Evolutionary conservation across 202 grass and related monocot genomes (phyloP), one percentile per base, ranked within the genome.

Genomic region (Alloteropsis angusta): DNA sequence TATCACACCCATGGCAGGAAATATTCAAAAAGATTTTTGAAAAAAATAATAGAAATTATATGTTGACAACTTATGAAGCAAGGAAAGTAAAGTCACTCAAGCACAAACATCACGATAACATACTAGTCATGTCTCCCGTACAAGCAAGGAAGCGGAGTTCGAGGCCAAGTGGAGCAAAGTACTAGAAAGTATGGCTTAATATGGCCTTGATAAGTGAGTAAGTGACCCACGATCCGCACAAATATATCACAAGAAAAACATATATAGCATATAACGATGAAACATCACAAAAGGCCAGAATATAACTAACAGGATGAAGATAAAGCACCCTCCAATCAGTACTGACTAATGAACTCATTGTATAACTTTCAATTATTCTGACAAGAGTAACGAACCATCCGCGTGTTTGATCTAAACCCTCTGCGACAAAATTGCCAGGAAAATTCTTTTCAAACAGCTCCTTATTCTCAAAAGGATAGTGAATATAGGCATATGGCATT

Each of bases 401-500:
- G 5, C 92, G 96, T 69, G 96, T 99, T 82, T 99, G 96, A 50
- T 99, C 96, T 64, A 99, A 89, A 26, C 96, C 96, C 86, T 99
- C 96, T 36, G 96, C 96, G 48, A 99, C 92, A 84, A 99, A 99
- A 68, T 99, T 91, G 21, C 96, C 96, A 65, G 96, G 96, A 80
- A 99, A 99, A 69, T 99, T 99, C 60, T 96, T 93, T 72, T 99
- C 92, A 72, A 99, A 99, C 50, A 96, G 82, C 71, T 91, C 96
- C 58, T 84, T 84, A 82, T 99, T 99, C 85, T 99, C 96, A 74
- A 99, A 99, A 82, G 96, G 96, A 62, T 99, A 99, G 76, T 99
- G 96, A 88, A 99, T 91, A 79, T 95, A 96, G 35, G 96, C 96
- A 87, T 96, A 99, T 73, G 96, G 96, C 96, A 99, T 99, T 6